Percentiles rank a stretch among this genome's conserved stretches.
phyloP scores from a whole-genome alignment of 2,329 filamentous ascomycete species.

The Neonectria coccinea region DNA sequence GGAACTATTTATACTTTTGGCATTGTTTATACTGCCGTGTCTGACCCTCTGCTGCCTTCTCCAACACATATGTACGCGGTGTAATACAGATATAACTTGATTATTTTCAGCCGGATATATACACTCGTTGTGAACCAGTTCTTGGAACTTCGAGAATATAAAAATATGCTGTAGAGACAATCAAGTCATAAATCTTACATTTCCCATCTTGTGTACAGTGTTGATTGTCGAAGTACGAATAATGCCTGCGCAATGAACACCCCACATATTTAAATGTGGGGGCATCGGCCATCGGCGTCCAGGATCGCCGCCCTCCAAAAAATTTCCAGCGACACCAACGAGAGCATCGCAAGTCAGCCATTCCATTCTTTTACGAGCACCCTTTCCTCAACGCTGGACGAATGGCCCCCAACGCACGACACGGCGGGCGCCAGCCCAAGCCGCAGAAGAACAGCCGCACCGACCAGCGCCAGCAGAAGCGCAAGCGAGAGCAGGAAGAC shows the following conservation, averaged over 20 bases:
- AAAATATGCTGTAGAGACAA: no score
- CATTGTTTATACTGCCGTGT: no score
- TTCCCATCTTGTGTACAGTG: no score
- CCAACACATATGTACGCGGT: no score
- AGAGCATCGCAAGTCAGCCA: conserved; percentile 21
- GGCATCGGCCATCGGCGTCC: conserved; percentile 36
- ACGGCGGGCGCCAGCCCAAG: conserved; percentile 42
- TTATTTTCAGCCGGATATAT: no score
- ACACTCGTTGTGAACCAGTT: no score
- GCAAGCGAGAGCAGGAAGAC: conserved; percentile 54
- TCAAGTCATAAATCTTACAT: no score
- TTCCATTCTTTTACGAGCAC: conserved; percentile 9
- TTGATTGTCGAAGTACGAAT: no score
- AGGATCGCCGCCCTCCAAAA: conserved; percentile 43
- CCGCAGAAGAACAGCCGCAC: conserved; percentile 47
- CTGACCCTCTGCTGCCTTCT: no score
- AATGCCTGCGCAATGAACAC: background rate
- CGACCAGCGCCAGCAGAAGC: conserved; percentile 52
- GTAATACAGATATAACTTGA: no score
- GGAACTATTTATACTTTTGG: no score
- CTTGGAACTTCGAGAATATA: no score
- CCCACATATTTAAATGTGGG: conserved; percentile 18
- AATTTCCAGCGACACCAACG: conserved; percentile 42
- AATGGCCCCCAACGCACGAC: conserved; percentile 44
- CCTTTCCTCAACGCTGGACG: conserved; percentile 10